These are phyloP conservation scores for Diplodia intermedia DNA, from an alignment of 2,329 filamentous ascomycete genomes.

Conservation along the genomic window DNA sequence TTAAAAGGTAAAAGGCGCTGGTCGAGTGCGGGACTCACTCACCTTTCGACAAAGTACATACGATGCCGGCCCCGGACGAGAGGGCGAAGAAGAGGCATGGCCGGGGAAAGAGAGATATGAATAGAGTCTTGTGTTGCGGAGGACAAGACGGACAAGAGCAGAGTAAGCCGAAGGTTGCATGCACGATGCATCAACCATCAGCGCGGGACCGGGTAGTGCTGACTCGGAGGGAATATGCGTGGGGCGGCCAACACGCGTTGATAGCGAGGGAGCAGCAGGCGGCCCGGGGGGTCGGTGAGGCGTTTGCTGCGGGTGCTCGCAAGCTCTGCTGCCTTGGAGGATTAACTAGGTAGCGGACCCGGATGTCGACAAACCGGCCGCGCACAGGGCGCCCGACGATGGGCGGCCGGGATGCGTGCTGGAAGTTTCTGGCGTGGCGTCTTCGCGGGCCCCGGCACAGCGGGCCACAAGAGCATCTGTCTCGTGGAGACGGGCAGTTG, in stretches of 20 bases:
- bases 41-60: not conserved
- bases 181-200: too few species aligned
- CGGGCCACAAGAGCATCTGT: too few species aligned
- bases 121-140: not conserved
- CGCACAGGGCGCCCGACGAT: not conserved
- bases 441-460: too few species aligned
- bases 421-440: conserved; percentile 14
- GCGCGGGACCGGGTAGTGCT: conserved; percentile 8
- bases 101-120: not conserved
- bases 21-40: not conserved
- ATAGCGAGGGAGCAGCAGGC: conserved; percentile 13
- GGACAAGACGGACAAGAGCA: not conserved
- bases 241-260: not conserved
- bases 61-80: not conserved
- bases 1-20: conserved; percentile 4
- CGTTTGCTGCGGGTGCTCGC: conserved; percentile 10
- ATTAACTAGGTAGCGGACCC: not conserved
- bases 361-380: conserved; percentile 4
- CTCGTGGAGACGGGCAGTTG: too few species aligned
- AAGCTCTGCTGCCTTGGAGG: conserved; percentile 11
- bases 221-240: conserved; percentile 1
- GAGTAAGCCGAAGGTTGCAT: not conserved
- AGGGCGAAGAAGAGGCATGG: not conserved
- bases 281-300: conserved; percentile 15
- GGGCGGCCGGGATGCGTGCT: conserved; percentile 8